These are phyloP conservation scores for Colletotrichum cordylinicola DNA, from an alignment of 2,329 filamentous ascomycete genomes.

Conservation along the genomic window DNA sequence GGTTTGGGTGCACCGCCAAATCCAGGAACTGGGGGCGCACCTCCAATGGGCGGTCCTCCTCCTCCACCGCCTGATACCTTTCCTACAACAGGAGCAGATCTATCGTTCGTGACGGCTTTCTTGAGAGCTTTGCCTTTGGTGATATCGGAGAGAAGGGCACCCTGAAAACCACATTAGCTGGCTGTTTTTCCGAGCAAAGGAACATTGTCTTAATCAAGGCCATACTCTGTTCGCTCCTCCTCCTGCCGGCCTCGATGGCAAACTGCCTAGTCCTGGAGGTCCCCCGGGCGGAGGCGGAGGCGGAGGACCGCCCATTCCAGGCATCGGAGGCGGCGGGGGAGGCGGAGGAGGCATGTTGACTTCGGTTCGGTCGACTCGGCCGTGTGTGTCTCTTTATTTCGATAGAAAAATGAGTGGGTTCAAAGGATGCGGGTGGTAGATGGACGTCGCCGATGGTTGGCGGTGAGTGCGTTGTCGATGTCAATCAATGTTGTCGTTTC, in stretches of 20 bases:
- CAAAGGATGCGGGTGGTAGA: neutral
- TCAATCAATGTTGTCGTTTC: slow-evolving; percentile 17
- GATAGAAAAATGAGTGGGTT: neutral
- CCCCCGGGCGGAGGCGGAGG: slow-evolving; percentile 63
- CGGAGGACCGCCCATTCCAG: slow-evolving; percentile 64
- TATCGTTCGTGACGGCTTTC: slow-evolving; percentile 90
- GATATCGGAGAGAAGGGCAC: slow-evolving; percentile 88
- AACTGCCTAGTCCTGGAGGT: slow-evolving; percentile 42
- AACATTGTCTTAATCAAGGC: neutral
- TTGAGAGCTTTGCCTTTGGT: slow-evolving; percentile 79
- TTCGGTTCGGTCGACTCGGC: neutral
- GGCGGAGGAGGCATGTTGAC: slow-evolving; percentile 61
- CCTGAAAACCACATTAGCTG: slow-evolving; percentile 54
- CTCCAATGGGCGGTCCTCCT: slow-evolving; percentile 69
- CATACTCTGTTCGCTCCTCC: slow-evolving; percentile 66
- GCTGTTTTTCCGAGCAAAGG: neutral
- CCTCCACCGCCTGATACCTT: slow-evolving; percentile 52
- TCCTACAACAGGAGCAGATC: slow-evolving; percentile 78
- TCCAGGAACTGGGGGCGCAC: slow-evolving; percentile 82
- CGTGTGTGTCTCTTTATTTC: neutral
- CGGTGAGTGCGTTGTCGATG: slow-evolving; percentile 7
- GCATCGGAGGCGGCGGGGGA: slow-evolving; percentile 71
- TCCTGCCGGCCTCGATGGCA: slow-evolving; percentile 64
- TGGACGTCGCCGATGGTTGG: neutral
- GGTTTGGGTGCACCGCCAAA: slow-evolving; percentile 52